A percentile compares a stretch with the other conserved stretches of the same genome.
Evolutionary conservation across 2,329 filamentous ascomycete genomes (phyloP).

Genomic region (Paraconiothyrium sp.): DNA sequence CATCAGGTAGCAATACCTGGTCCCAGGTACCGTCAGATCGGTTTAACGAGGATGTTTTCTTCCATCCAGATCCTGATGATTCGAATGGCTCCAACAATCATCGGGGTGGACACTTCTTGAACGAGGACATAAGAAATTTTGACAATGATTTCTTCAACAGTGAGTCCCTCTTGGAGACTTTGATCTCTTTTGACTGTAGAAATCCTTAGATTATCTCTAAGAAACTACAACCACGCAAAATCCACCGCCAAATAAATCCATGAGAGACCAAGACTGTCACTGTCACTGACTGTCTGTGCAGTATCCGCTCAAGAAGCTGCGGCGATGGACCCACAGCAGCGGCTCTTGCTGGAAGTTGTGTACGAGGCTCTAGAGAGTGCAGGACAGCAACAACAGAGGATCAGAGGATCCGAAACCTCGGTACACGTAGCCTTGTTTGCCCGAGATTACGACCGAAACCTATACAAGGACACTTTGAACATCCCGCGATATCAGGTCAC

Average conservation of each 20-base stretch:
- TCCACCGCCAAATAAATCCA: too few relatives aligned
- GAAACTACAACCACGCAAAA: not conserved
- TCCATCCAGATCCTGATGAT: not conserved
- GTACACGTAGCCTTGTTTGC: conserved; percentile 2
- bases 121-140: not conserved
- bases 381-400: not conserved
- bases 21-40: not conserved
- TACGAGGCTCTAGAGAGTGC: conserved; percentile 1
- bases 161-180: not conserved
- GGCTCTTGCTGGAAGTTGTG: not conserved
- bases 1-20: not conserved
- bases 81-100: not conserved
- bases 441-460: not conserved
- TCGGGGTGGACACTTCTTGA: conserved; percentile 4
- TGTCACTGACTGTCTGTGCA: not conserved
- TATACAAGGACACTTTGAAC: not conserved
- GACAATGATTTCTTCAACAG: conserved; percentile 3
- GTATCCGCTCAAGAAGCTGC: conserved; percentile 1
- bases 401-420: conserved; percentile 1
- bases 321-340: conserved; percentile 2
- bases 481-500: conserved; percentile 7
- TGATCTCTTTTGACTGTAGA: too few relatives aligned
- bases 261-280: not conserved
- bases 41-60: conserved; percentile 1
- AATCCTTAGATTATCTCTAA: too few relatives aligned